Base-by-base conservation (phyloP, 2,329 filamentous ascomycete species). In the Apiospora phragmitis region DNA sequence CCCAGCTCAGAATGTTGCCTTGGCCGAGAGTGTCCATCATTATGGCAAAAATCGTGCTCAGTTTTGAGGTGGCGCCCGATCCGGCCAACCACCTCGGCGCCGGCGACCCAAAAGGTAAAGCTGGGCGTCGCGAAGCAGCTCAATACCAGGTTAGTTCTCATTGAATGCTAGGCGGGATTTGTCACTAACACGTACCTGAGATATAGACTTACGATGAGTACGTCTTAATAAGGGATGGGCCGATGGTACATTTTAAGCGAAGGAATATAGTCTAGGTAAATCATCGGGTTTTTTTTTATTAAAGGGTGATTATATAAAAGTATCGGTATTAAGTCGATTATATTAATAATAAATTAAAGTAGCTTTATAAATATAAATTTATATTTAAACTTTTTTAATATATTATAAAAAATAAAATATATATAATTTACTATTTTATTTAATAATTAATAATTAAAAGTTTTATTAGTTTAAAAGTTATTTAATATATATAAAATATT, bases 231-330 rank as follows among this genome's bases (percentile, higher is more conserved):
- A 35, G 47, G 12, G 49, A 70, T 16, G 70, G 70, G 16, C 68
- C 70, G 11, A 62, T 71, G 68, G 70, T 71, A 51, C 59, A 70
- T 29, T 67, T 69, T 68, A 65, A 42, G 67, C 67, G 65, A 55
- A 59, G 59, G n/a, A 21, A 7, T 41, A 29, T 21, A 6, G 45
- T 18, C 21, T 62, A 26, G 14, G n/a, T n/a, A n/a, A n/a, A 41
- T 18, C 41, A 7, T 16, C 29, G 18, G 12, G 38, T 41, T 41
- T 12, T 41, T n/a, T 45, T n/a, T 43, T 6, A 43, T 6, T 32
- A n/a, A n/a, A n/a, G n/a, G n/a, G n/a, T n/a, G n/a, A n/a, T n/a
- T n/a, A n/a, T n/a, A n/a, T n/a, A n/a, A n/a, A n/a, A n/a, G n/a
- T n/a, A n/a, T n/a, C n/a, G n/a, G n/a, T n/a, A n/a, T n/a, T n/a